Evolutionary conservation across 768 basidiomycete genomes (phyloP).

Genomic region (Amyloporia xantha): DNA sequence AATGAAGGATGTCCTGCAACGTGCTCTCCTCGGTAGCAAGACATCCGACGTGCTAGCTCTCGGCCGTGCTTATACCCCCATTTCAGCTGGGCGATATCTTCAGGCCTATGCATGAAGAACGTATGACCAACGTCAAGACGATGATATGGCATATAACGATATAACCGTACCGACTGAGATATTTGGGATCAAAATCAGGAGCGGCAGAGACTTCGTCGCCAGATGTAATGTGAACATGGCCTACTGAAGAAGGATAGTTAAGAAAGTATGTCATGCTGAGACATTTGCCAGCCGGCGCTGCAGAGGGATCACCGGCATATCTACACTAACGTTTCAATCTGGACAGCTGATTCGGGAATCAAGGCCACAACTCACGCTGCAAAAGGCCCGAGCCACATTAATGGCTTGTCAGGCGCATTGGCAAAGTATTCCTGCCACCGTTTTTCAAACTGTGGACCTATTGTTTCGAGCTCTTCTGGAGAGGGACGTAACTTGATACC

Average conservation of each 20-base stretch:
- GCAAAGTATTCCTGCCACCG: constrained; percentile 47
- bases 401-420: constrained; percentile 48
- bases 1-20: constrained; percentile 26
- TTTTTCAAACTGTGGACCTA: constrained; percentile 40
- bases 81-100: constrained; percentile 35
- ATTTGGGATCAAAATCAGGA: constrained; percentile 40
- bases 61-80: constrained; percentile 51
- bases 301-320: constrained; percentile 16
- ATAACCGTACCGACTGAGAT: constrained; percentile 35
- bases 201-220: constrained; percentile 34
- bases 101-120: constrained; percentile 13
- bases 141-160: background rate
- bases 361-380: constrained; percentile 35
- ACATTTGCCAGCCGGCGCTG: constrained; percentile 19
- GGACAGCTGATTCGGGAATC: background rate
- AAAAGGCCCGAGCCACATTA: constrained; percentile 35
- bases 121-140: background rate
- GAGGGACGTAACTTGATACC: constrained; percentile 53
- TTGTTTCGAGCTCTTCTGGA: constrained; percentile 37
- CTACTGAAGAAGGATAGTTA: constrained; percentile 40
- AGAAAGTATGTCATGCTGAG: constrained; percentile 26
- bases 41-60: constrained; percentile 51
- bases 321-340: constrained; percentile 13
- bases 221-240: constrained; percentile 42
- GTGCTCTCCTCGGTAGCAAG: constrained; percentile 30